Base-by-base conservation (phyloP, 495 filamentous ascomycete species). In the Trichocladium antarcticum region DNA sequence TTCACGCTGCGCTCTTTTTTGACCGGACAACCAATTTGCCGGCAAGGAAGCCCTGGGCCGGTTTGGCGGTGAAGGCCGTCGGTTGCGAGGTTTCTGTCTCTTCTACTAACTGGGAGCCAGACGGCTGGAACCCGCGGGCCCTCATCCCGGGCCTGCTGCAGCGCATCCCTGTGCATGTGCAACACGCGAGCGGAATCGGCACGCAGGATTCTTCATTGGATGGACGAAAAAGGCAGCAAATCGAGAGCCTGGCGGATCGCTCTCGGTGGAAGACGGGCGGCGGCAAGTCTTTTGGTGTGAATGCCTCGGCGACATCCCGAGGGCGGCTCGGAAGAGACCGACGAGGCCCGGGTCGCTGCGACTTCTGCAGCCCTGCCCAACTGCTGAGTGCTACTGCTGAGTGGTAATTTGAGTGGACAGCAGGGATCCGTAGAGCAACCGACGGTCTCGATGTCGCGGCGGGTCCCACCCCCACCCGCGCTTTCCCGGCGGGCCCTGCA, bases 51-150 rank as follows among this genome's bases (percentile, higher is more conserved):
- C 9, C 20, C 3, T 17, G 9, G 8, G 24, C 36, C 28, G 14
- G 8, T 28, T 39, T 52, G 45, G 51, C 51, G 51, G 51, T 49
- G 45, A 54, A n/a, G n/a, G 35, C 24, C 42, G 22, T 37, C n/a
- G n/a, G 42, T 43, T 29, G n/a, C 31, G 19, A 41, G 29, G n/a
- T n/a, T n/a, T n/a, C n/a, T n/a, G n/a, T 38, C 39, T 20, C 39
- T 10, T 32, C 28, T 21, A n/a, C 15, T 38, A 6, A 10, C 11
- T 34, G 45, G 27, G 21, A 32, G 46, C 29, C 31, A 42, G 47
- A 42, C 47, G 5, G 31, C 28, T 31, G 38, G 47, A 42, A 42
- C 10, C 31, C 22, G 19, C 19, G 10, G 12, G 7, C 31, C 31
- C 31, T 32, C 10, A n/a, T n/a, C n/a, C n/a, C n/a, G n/a, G n/a